Percentiles rank a stretch among this genome's conserved stretches.
Conservation (phyloP, 192 early-diverging fungal species). For the Chytriomyces sp. region DNA sequence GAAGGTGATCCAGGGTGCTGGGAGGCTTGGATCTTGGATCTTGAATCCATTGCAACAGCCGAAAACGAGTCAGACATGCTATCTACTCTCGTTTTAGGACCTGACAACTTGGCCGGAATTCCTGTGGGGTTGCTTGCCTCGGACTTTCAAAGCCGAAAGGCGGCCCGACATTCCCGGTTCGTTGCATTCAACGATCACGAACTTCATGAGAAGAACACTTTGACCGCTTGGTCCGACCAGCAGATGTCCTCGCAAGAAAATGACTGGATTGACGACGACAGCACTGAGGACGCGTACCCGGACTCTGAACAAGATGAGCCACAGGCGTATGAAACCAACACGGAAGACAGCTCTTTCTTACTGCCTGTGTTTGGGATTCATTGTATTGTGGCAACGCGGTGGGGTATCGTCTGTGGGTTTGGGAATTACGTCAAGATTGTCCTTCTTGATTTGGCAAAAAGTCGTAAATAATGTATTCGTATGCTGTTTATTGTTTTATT, state of each 20-base stretch:
- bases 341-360: too few relatives aligned
- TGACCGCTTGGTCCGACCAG: not conserved
- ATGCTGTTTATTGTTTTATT: too few relatives aligned
- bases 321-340: too few relatives aligned
- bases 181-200: too few relatives aligned
- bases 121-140: not conserved
- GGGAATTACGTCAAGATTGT: constrained; percentile 42
- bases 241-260: not conserved
- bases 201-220: too few relatives aligned
- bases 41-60: not conserved
- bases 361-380: constrained; percentile 35
- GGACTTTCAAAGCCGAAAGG: not conserved
- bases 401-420: constrained; percentile 40
- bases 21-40: constrained; percentile 22
- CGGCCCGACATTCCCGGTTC: not conserved
- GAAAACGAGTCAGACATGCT: not conserved
- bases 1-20: constrained; percentile 10
- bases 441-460: not conserved
- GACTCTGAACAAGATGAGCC: constrained; percentile 8
- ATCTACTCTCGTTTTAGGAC: not conserved
- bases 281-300: not conserved
- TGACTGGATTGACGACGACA: constrained; percentile 14
- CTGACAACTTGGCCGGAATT: constrained; percentile 3
- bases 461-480: too few relatives aligned
- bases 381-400: constrained; percentile 13